Evolutionary conservation across 768 basidiomycete genomes (phyloP), one percentile per base, ranked within the genome.

Genomic region (Leccinum uliginosum): DNA sequence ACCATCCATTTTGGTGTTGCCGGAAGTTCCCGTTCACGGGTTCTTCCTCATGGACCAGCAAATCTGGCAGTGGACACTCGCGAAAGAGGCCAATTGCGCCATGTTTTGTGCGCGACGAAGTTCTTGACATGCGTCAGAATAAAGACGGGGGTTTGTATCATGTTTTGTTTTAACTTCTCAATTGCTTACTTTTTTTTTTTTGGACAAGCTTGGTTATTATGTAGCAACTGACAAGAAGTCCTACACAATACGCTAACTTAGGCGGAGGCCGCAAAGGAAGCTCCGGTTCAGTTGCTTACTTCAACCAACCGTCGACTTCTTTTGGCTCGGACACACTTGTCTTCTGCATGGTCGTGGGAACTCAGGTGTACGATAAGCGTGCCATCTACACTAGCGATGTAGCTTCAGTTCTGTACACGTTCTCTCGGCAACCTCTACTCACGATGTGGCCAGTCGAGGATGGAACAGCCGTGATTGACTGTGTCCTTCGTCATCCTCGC

Each of bases 401-500:
- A n/a, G n/a, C n/a, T n/a, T 87, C 61, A 27, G 57, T 55, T 10
- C 19, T 17, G 8, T 26, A 40, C 15, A 44, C 29, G 7, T 27
- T 45, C n/a, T 6, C 34, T 2, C 3, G 3, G 38, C 26, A 30
- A n/a, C 17, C 46, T 14, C 50, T 59, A 48, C n/a, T n/a, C n/a
- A 62, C 45, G 0, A 10, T 30, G 14, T 49, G 19, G 6, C 30
- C 51, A 91, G 87, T 91, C 57, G 90, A 92, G 64, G 90, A 92
- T 62, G 87, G 89, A 6, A 87, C 88, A 2, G 83, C 75, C 27
- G 83, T 86, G 4, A 76, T 92, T 24, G 89, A 91, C 47, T 91
- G 89, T 63, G 65, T 74, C 3, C 78, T 83, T 64, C 75, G 72
- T 23, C 73, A 74, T 43, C 67, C 70, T 34, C 73, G 70, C n/a